Evolutionary conservation across 2,329 filamentous ascomycete species (phyloP).

Genomic region (Orbilia ellipsospora): DNA sequence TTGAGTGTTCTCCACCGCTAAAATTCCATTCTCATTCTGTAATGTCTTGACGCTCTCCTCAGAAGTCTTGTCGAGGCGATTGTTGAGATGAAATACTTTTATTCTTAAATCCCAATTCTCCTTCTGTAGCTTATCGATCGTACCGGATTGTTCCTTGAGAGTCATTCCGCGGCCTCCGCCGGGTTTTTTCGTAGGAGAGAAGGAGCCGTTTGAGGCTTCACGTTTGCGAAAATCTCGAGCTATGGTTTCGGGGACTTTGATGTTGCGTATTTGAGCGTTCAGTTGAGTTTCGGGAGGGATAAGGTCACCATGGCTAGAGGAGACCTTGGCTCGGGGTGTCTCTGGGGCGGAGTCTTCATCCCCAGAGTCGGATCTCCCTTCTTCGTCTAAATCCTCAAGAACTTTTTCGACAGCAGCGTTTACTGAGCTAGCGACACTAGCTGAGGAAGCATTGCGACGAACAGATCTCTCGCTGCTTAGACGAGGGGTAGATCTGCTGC

Average conservation of each 20-base stretch:
- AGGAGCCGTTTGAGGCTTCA: conserved; percentile 68
- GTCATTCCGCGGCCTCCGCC: conserved; percentile 74
- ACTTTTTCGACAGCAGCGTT: conserved; percentile 51
- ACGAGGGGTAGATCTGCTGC: conserved; percentile 61
- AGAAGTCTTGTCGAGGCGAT: conserved; percentile 89
- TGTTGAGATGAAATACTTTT: conserved; percentile 96
- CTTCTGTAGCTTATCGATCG: conserved; percentile 94
- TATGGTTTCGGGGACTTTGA: conserved; percentile 89
- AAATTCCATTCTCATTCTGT: conserved; percentile 95
- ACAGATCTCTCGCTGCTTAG: conserved; percentile 58
- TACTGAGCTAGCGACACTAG: conserved; percentile 32
- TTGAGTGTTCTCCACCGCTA: conserved; percentile 88
- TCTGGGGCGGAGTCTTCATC: conserved; percentile 65
- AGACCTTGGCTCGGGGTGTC: conserved; percentile 72
- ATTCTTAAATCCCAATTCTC: conserved; percentile 98
- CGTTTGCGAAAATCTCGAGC: conserved; percentile 82
- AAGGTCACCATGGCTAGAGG: conserved; percentile 65
- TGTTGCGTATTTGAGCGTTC: conserved; percentile 85
- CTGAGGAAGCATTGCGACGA: conserved; percentile 28
- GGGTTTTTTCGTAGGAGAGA: conserved; percentile 70
- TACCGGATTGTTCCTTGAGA: conserved; percentile 95
- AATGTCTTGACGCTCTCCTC: conserved; percentile 98
- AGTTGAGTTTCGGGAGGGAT: conserved; percentile 88
- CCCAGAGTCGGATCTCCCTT: conserved; percentile 42
- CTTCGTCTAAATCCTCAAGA: conserved; percentile 50